These are phyloP conservation scores for Exsudoporus frostii DNA, from an alignment of 768 basidiomycete species.

Conservation along the genomic window DNA sequence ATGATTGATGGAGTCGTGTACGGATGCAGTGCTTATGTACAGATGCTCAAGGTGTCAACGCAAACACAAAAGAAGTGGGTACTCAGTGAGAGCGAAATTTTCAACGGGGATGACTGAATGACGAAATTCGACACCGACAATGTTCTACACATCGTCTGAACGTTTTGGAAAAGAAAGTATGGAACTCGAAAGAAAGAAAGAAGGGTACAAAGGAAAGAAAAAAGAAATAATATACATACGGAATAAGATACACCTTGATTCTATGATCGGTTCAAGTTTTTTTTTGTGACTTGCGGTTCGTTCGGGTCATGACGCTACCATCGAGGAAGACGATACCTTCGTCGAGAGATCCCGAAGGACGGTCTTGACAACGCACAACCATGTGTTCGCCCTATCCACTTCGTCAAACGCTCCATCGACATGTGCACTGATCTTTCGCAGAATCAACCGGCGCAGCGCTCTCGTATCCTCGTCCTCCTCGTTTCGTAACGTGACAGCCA, in stretches of 20 bases:
- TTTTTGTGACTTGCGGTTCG: neutral
- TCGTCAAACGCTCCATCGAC: constrained; percentile 58
- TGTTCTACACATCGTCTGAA: constrained; percentile 1
- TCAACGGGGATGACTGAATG: neutral
- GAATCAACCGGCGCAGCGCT: constrained; percentile 57
- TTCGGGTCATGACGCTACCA: constrained; percentile 10
- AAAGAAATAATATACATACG: constrained; percentile 31
- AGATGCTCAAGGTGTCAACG: constrained; percentile 13
- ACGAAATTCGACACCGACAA: constrained; percentile 3
- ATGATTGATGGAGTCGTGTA: constrained; percentile 8
- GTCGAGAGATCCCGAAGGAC: constrained; percentile 54
- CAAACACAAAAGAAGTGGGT: neutral
- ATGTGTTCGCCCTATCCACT: constrained; percentile 54
- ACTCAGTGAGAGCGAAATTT: neutral
- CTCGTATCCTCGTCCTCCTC: constrained; percentile 64
- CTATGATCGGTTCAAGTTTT: neutral
- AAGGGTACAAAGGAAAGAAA: neutral
- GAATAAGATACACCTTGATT: constrained; percentile 29
- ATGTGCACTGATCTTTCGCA: constrained; percentile 62
- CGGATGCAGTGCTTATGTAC: constrained; percentile 17
- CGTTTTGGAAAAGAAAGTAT: constrained; percentile 3
- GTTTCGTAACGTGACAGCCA: constrained; percentile 48
- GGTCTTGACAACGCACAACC: constrained; percentile 65
- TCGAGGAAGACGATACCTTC: constrained; percentile 6
- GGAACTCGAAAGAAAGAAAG: constrained; percentile 1